phyloP scores from a whole-genome alignment of 495 filamentous ascomycete species.

The Pseudoneurospora amorphoporcata region DNA sequence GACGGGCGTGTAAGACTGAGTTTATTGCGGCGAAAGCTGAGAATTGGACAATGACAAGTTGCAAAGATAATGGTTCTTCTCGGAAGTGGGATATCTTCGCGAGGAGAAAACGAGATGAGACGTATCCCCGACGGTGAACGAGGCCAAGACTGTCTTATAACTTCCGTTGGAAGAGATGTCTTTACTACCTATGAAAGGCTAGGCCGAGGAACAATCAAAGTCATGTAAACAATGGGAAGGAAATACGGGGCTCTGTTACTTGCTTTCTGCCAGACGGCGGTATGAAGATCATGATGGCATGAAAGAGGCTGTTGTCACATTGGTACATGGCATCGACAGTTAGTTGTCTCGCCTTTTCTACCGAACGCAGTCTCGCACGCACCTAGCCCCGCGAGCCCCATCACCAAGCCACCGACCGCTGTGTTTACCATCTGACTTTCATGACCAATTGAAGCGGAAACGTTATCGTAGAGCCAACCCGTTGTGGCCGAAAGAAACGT shows the following conservation, averaged over 20 bases:
- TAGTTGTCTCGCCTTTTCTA: not conserved
- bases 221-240: not conserved
- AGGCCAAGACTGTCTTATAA: not conserved
- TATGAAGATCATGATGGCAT: not conserved
- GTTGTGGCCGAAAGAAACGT: not conserved
- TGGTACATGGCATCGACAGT: not conserved
- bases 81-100: not conserved
- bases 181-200: not conserved
- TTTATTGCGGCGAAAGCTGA: not conserved
- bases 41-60: not conserved
- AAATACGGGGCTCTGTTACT: not conserved
- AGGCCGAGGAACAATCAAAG: not conserved
- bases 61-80: not conserved
- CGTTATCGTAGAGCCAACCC: not conserved
- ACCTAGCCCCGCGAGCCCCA: not conserved
- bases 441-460: not conserved
- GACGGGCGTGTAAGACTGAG: not conserved
- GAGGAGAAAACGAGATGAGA: not conserved
- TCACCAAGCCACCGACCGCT: not conserved
- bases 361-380: not conserved
- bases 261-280: not conserved
- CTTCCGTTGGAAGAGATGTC: no score
- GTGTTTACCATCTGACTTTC: not conserved
- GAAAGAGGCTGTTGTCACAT: not conserved
- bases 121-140: not conserved